A percentile compares a stretch with the other conserved stretches of the same genome.
These are phyloP conservation scores for Fusarium sp. DNA, from an alignment of 2,329 filamentous ascomycete species.

Conservation along the genomic window DNA sequence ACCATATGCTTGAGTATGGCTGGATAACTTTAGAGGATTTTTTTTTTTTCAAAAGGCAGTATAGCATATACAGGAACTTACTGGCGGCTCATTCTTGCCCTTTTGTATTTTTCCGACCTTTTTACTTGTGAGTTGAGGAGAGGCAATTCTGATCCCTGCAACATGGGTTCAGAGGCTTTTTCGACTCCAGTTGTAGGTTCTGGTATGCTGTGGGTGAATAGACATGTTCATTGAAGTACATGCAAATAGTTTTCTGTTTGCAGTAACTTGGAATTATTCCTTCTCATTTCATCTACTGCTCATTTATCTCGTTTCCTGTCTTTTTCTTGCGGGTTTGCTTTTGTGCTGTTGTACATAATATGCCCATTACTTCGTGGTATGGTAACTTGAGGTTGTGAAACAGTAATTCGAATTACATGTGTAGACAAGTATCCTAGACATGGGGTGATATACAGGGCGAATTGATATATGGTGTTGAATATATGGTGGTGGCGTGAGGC, in stretches of 20 bases:
- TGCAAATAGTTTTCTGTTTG: too few species aligned
- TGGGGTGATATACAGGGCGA: constrained; percentile 26
- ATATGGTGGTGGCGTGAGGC: neutral
- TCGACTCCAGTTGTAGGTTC: neutral
- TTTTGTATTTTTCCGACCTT: constrained; percentile 1
- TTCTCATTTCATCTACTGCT: neutral
- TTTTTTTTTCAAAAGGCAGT: constrained; percentile 8
- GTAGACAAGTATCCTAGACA: constrained; percentile 10
- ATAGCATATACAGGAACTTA: constrained; percentile 42
- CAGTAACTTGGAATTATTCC: neutral
- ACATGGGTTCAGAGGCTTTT: neutral
- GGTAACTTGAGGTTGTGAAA: neutral
- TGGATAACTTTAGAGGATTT: constrained; percentile 30
- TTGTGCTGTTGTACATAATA: constrained; percentile 35
- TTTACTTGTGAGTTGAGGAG: constrained; percentile 9
- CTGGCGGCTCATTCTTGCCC: constrained; percentile 12
- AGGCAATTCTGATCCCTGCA: neutral
- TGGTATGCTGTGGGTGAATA: neutral
- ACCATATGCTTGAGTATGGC: constrained; percentile 15
- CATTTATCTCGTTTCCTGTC: neutral
- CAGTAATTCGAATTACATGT: neutral
- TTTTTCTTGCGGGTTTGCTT: neutral
- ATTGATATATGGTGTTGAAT: constrained; percentile 4
- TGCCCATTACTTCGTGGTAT: constrained; percentile 5
- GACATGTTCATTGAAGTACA: too few species aligned